A percentile compares a stretch with the other conserved stretches of the same genome.
Evolutionary conservation across 768 basidiomycete genomes (phyloP).

Genomic region (Suillus americanus): DNA sequence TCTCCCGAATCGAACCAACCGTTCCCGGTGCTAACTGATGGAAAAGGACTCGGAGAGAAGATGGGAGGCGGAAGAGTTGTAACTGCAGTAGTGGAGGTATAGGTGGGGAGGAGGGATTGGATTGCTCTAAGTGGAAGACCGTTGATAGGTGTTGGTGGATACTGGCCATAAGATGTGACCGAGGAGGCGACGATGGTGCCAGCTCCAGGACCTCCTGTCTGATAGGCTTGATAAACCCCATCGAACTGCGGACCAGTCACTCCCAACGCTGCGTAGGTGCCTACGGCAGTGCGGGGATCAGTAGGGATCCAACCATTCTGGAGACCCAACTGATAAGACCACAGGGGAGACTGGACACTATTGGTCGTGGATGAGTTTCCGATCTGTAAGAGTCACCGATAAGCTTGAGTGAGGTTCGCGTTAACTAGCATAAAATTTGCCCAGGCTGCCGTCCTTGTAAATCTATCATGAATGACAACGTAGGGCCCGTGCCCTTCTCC

Average conservation of each 20-base stretch:
- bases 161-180: conserved; percentile 43
- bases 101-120: conserved; percentile 50
- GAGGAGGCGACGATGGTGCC: conserved; percentile 45
- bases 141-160: conserved; percentile 55
- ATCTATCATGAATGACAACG: conserved; percentile 64
- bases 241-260: conserved; percentile 43
- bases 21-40: conserved; percentile 43
- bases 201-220: conserved; percentile 65
- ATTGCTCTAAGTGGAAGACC: conserved; percentile 40
- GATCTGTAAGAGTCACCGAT: conserved; percentile 35
- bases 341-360: conserved; percentile 53
- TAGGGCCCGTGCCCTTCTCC: conserved; percentile 65
- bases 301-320: conserved; percentile 75
- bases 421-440: conserved; percentile 33
- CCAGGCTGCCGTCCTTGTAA: conserved; percentile 46
- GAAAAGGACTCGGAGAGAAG: conserved; percentile 41
- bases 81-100: conserved; percentile 59
- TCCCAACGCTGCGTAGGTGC: conserved; percentile 62
- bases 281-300: conserved; percentile 65
- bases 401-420: neutral
- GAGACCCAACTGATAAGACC: conserved; percentile 73
- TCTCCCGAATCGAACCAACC: conserved; percentile 62
- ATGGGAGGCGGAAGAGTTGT: conserved; percentile 57
- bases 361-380: conserved; percentile 53
- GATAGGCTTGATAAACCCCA: conserved; percentile 58